Percentiles rank a stretch among this genome's conserved stretches.
Conservation (phyloP, 78 protist genomes). For the Isochrysis galbana region DNA sequence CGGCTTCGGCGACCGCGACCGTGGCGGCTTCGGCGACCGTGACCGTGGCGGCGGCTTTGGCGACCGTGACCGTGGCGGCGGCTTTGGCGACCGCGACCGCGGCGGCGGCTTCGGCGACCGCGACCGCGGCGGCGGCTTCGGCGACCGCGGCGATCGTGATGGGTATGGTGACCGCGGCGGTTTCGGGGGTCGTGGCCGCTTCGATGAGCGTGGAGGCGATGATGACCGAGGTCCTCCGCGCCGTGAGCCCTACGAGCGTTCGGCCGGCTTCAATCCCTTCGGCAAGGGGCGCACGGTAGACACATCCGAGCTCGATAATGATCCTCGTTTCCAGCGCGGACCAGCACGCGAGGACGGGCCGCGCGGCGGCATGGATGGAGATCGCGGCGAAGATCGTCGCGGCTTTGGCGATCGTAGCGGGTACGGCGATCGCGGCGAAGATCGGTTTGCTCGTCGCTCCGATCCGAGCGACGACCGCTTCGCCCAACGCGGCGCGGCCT, state of each 20-base stretch:
- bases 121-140: not conserved
- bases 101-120: not conserved
- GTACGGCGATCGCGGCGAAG: not conserved
- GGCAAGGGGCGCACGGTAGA: not conserved
- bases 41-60: not conserved
- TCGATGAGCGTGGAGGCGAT: not conserved
- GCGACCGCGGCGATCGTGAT: not conserved
- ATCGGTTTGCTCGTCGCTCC: not conserved
- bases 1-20: not conserved
- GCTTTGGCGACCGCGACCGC: not conserved
- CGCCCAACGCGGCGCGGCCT: not conserved
- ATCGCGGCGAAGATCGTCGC: too few relatives aligned
- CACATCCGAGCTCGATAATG: not conserved
- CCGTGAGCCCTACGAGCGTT: not conserved
- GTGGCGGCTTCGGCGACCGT: not conserved
- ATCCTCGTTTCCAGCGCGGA: not conserved
- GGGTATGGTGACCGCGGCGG: constrained; percentile 17
- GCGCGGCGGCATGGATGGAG: not conserved
- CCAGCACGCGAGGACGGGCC: not conserved
- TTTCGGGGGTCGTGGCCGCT: not conserved
- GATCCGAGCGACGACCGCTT: not conserved
- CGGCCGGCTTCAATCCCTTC: not conserved
- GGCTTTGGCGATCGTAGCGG: too few relatives aligned
- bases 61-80: not conserved
- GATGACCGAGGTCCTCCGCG: not conserved